Evolutionary conservation across 306 rosid species (phyloP).

Genomic region (Dalbergia cultrata): DNA sequence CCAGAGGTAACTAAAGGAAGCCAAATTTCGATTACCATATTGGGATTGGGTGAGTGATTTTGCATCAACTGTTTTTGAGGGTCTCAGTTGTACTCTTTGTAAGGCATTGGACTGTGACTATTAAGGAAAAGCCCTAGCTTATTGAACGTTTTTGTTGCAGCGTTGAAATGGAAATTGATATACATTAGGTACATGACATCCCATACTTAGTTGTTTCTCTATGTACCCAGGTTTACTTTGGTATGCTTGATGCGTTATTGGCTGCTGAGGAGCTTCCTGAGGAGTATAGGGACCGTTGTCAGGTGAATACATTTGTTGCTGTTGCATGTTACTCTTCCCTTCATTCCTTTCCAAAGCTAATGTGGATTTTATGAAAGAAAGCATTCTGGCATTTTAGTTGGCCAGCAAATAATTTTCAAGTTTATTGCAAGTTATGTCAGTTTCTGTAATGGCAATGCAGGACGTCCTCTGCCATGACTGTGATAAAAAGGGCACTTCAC

Average conservation of each 20-base stretch:
- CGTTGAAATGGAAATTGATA: constrained; percentile 7
- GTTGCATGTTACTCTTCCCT: constrained; percentile 32
- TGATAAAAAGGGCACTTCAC: constrained; percentile 75
- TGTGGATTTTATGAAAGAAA: constrained; percentile 34
- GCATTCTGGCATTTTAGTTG: constrained; percentile 22
- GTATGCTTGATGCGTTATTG: constrained; percentile 98
- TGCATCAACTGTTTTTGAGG: neutral
- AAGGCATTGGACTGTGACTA: constrained; percentile 7
- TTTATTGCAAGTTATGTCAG: constrained; percentile 29
- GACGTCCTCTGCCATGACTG: constrained; percentile 96
- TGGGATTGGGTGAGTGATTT: neutral
- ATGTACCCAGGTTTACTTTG: constrained; percentile 83
- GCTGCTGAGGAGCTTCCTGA: constrained; percentile 98
- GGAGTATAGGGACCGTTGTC: constrained; percentile 81
- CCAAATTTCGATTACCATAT: neutral
- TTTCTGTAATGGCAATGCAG: constrained; percentile 61
- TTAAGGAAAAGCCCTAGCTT: neutral
- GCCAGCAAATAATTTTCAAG: neutral
- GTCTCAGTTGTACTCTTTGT: neutral
- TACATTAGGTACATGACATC: neutral
- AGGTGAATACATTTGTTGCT: constrained; percentile 62
- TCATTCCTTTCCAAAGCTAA: constrained; percentile 41
- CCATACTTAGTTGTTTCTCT: constrained; percentile 45
- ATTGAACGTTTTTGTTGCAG: constrained; percentile 3
- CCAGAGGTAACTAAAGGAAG: constrained; percentile 3